Evolutionary conservation across 257 asterid species (phyloP).

Genomic region (Oldenlandia corymbosa): DNA sequence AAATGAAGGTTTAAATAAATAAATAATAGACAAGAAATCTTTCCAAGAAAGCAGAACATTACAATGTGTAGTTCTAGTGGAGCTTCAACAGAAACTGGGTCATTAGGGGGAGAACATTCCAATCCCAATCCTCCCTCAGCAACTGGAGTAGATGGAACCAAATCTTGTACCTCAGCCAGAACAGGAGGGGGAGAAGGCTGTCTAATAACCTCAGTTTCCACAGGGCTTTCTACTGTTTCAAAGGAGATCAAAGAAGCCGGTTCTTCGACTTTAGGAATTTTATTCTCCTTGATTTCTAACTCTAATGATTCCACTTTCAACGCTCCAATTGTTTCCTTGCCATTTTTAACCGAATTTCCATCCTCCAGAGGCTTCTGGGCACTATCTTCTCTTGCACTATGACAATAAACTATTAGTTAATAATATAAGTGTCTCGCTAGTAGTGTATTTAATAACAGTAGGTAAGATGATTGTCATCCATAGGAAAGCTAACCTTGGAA

Average conservation of each 20-base stretch:
- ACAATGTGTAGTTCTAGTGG: slow-evolving; percentile 92
- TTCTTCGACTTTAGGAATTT: slow-evolving; percentile 40
- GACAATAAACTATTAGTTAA: slow-evolving; percentile 1
- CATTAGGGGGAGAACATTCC: slow-evolving; percentile 41
- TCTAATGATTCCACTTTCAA: slow-evolving; percentile 35
- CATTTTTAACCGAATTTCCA: slow-evolving; percentile 32
- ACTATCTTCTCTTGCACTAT: slow-evolving; percentile 34
- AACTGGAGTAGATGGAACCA: slow-evolving; percentile 43
- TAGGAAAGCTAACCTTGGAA: slow-evolving; percentile 50
- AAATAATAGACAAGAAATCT: background rate
- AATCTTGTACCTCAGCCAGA: slow-evolving; percentile 79
- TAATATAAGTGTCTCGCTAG: slow-evolving; percentile 14
- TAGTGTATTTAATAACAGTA: too few species aligned
- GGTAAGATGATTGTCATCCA: too few species aligned
- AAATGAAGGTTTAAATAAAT: background rate
- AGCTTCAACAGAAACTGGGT: slow-evolving; percentile 57
- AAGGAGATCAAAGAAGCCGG: slow-evolving; percentile 70
- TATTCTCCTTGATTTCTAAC: slow-evolving; percentile 36
- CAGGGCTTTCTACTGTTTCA: slow-evolving; percentile 49
- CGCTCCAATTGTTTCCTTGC: slow-evolving; percentile 36
- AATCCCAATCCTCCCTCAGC: slow-evolving; percentile 36
- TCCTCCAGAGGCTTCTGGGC: slow-evolving; percentile 45
- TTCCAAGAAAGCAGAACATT: slow-evolving; percentile 19
- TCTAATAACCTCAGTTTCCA: slow-evolving; percentile 46
- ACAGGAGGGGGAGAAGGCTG: slow-evolving; percentile 87